These are phyloP conservation scores for Sporisorium reilianum DNA, from an alignment of 1,284 basidiomycete genomes.

Conservation along the genomic window DNA sequence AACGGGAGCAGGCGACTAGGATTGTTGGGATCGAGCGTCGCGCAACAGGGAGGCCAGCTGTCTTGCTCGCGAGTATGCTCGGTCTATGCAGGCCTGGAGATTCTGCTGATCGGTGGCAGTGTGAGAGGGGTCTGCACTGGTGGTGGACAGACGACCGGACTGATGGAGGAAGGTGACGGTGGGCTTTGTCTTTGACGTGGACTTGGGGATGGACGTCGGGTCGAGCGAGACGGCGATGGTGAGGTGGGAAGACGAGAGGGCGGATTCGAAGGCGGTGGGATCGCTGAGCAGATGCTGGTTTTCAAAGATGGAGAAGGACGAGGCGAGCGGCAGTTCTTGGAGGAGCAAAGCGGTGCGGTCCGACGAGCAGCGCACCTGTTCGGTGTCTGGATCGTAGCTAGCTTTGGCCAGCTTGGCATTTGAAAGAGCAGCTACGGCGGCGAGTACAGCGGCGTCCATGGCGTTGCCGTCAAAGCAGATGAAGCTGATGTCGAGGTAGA, in stretches of 20 bases:
- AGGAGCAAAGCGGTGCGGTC: slow-evolving; percentile 73
- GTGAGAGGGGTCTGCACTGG: slow-evolving; percentile 1
- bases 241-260: slow-evolving; percentile 73
- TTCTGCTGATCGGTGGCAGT: slow-evolving; percentile 28
- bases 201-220: slow-evolving; percentile 7
- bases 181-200: slow-evolving; percentile 12
- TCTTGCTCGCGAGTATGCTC: slow-evolving; percentile 23
- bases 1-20: neutral
- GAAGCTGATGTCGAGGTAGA: slow-evolving; percentile 93
- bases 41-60: slow-evolving; percentile 19
- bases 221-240: slow-evolving; percentile 46
- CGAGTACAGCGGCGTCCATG: slow-evolving; percentile 88
- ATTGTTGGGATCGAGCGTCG: slow-evolving; percentile 19
- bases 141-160: slow-evolving; percentile 32
- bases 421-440: slow-evolving; percentile 85
- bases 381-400: slow-evolving; percentile 78
- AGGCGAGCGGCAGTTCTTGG: slow-evolving; percentile 74
- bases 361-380: slow-evolving; percentile 77
- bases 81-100: slow-evolving; percentile 38
- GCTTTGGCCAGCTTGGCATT: slow-evolving; percentile 80
- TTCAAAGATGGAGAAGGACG: slow-evolving; percentile 84
- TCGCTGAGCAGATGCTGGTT: slow-evolving; percentile 82
- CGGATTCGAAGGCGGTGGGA: slow-evolving; percentile 89
- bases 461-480: slow-evolving; percentile 97
- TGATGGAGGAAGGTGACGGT: slow-evolving; percentile 38